Base-by-base conservation (phyloP, 257 asterid species). In the Asclepias syriaca region DNA sequence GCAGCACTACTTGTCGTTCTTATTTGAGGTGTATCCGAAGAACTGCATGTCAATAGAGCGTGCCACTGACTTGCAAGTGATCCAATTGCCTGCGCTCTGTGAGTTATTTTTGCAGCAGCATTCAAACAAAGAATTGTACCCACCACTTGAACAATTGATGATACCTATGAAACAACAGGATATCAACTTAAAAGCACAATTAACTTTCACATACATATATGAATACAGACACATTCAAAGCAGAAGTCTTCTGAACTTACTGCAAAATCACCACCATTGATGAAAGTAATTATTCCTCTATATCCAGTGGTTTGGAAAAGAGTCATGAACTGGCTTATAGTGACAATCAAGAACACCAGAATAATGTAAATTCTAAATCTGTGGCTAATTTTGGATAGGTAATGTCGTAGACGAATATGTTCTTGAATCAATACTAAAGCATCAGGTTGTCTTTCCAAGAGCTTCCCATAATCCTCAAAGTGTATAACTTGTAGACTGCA, bases 251-350 rank as follows among this genome's bases (percentile, higher is more conserved):
- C 72, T 60, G 73, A 83, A 87, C 96, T 90, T 85, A 92, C 98
- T 4, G 94, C 96, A 81, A 89, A 92, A 84, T 92, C 98, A 60
- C 98, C 98, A 0, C 91, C 93, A 65, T 92, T 92, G 68, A 85
- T 79, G 82, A 81, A 78, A 70, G 91, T 87, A 27, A 87, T 77
- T 16, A 82, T 72, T 53, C 95, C 98, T 63, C 75, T 79, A 71
- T 85, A 86, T 63, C 78, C 90, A 1, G 96, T 89, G 43, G 89
- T 88, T 77, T 84, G 96, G 69, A 85, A 83, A n/a, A 92, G 82
- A 65, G 88, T 84, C 81, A 87, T 61, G 70, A 92, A 86, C 82
- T 86, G 96, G 86, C 91, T 85, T 34, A 79, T 73, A 61, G 91
- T 88, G 82, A 88, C 94, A 19, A 90, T 84, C 77, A 87, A 78